Evolutionary conservation across 306 rosid genomes (phyloP).

Genomic region (Hippophae rhamnoides): DNA sequence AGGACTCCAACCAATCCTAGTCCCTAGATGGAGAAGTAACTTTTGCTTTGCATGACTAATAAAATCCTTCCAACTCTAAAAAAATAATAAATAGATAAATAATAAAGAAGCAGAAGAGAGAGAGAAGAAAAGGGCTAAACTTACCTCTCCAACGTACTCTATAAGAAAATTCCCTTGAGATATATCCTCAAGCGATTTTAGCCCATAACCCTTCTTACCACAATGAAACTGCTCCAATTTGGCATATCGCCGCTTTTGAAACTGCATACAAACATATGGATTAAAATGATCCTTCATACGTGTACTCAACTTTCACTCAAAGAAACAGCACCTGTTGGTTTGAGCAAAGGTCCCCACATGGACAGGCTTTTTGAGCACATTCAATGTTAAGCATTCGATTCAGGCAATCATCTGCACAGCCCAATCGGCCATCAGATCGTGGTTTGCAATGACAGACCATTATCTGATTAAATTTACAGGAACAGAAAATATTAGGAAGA

Average conservation of each 20-base stretch:
- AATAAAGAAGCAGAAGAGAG: too few species aligned
- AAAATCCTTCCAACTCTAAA: too few species aligned
- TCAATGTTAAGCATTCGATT: slow-evolving; percentile 91
- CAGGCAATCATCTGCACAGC: slow-evolving; percentile 94
- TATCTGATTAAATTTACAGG: slow-evolving; percentile 42
- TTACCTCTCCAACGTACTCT: slow-evolving; percentile 99
- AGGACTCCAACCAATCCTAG: too few species aligned
- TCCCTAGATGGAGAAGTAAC: too few species aligned
- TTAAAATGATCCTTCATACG: slow-evolving; percentile 17
- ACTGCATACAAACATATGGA: slow-evolving; percentile 47
- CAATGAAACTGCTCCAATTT: slow-evolving; percentile 63
- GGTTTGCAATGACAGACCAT: slow-evolving; percentile 93
- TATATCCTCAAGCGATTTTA: slow-evolving; percentile 54
- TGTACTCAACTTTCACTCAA: slow-evolving; percentile 1
- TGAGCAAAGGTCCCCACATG: slow-evolving; percentile 81
- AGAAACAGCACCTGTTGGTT: slow-evolving; percentile 74
- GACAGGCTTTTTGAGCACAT: slow-evolving; percentile 85
- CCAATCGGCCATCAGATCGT: slow-evolving; percentile 45
- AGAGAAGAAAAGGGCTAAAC: slow-evolving; percentile 4
- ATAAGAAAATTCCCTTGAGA: slow-evolving; percentile 71
- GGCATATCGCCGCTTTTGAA: slow-evolving; percentile 84
- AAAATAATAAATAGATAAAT: too few species aligned
- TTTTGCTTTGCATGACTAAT: too few species aligned
- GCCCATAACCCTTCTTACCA: slow-evolving; percentile 95
- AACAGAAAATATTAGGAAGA: slow-evolving; percentile 15